Conservation (phyloP, 441 rosid species). For the Gossypium laxum region DNA sequence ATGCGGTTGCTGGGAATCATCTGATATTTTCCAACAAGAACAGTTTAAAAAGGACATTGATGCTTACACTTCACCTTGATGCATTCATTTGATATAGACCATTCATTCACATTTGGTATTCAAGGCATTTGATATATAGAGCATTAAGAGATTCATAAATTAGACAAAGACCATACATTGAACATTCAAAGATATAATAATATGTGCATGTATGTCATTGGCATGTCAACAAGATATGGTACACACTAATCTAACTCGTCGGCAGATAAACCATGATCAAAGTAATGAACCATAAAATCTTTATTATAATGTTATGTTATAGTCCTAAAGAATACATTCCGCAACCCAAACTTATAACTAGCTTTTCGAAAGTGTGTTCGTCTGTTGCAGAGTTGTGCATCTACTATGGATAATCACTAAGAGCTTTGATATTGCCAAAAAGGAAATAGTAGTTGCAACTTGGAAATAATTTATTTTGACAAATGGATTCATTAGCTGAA, state of each 20-base stretch:
- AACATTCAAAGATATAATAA: background rate
- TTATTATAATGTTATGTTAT: constrained; percentile 5
- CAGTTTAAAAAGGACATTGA: background rate
- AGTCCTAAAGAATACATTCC: background rate
- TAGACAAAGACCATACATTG: constrained; percentile 9
- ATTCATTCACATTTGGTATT: background rate
- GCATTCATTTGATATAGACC: background rate
- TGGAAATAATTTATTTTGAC: background rate
- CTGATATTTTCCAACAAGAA: background rate
- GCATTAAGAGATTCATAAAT: background rate
- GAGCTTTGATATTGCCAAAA: background rate
- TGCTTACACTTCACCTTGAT: constrained; percentile 3
- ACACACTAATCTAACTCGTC: background rate
- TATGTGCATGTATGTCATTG: background rate
- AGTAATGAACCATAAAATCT: background rate
- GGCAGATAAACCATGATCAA: background rate
- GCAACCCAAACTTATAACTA: background rate
- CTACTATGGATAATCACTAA: background rate
- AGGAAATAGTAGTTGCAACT: background rate
- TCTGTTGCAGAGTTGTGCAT: background rate
- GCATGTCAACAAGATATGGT: background rate
- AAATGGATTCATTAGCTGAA: background rate
- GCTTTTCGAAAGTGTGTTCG: background rate
- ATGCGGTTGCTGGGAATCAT: background rate
- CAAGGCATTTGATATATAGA: background rate